Base-by-base conservation (phyloP, 306 rosid genomes). In the Cucumis hystrix region DNA sequence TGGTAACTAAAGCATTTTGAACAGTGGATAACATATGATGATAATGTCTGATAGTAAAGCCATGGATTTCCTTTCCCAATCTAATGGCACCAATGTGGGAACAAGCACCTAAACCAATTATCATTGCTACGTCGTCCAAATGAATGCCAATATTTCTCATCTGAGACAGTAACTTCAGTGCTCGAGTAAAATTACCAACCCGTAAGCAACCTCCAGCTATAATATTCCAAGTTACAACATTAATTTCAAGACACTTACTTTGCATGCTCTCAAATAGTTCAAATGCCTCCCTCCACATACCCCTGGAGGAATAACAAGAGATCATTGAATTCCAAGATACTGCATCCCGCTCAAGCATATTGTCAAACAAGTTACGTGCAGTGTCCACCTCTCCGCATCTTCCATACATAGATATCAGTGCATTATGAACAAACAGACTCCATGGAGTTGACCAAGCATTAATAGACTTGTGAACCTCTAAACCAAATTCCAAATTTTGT, bases 251-350 rank as follows among this genome's bases (percentile, higher is more conserved):
- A 77, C 85, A 77, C 82, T 85, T 90, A 62, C 67, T 77, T 63
- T 68, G 83, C 94, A 92, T 87, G 14, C 77, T 72, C 28, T 80
- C 85, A 76, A 92, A 92, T 18, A 92, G 78, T 81, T 79, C 81
- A 80, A 90, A 73, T 17, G 92, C 97, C 59, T 95, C 95, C 67
- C 71, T 78, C 97, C 93, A 89, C 96, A 85, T 79, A 30, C 91
- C 88, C 84, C 78, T 88, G 43, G 87, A 84, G 56, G 95, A 88
- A 86, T 89, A 95, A 83, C 85, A 83, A 49, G 92, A 87, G 28
- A 95, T 92, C 78, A 95, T 86, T 56, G 91, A 82, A 81, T 91
- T 90, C 95, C 96, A 92, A 60, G 98, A 89, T 81, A 95, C 90
- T 62, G 40, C 70, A 84, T 95, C 98, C 80, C 89, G 88, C 10